A percentile compares a stretch with the other conserved stretches of the same genome.
phyloP scores from a whole-genome alignment of 345 rosid species.

The Capsella bursapastoris region DNA sequence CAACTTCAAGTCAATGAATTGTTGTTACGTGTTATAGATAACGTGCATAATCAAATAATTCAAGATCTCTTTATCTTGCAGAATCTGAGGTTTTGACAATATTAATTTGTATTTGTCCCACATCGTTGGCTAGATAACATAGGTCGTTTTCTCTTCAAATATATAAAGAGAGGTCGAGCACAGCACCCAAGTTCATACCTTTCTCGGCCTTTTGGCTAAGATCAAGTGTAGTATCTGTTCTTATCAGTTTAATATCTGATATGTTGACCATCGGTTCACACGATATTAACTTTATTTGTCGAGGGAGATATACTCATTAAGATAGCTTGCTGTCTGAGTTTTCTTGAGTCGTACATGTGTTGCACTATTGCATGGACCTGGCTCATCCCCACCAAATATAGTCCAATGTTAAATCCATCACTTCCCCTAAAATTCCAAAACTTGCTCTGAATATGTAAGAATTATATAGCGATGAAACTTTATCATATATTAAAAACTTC shows the following conservation, averaged over 20 bases:
- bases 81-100: too few relatives aligned
- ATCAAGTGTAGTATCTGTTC: conserved; percentile 66
- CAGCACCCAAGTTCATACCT: conserved; percentile 24
- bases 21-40: too few relatives aligned
- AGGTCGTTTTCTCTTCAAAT: too few relatives aligned
- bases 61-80: too few relatives aligned
- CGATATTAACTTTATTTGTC: conserved; percentile 23
- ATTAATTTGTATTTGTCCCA: too few relatives aligned
- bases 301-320: background rate
- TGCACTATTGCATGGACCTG: conserved; percentile 34
- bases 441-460: background rate
- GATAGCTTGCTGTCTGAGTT: conserved; percentile 31
- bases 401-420: background rate
- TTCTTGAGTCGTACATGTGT: conserved; percentile 15
- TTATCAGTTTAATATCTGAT: conserved; percentile 68
- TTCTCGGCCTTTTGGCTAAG: conserved; percentile 71
- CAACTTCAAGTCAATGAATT: too few relatives aligned
- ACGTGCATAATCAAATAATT: too few relatives aligned
- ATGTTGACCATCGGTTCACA: conserved; percentile 28
- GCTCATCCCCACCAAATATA: conserved; percentile 22
- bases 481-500: conserved; percentile 11
- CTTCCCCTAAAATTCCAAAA: too few relatives aligned
- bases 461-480: background rate
- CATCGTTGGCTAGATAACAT: too few relatives aligned
- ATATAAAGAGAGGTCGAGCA: too few relatives aligned